phyloP scores from a whole-genome alignment of 2,329 filamentous ascomycete species.

The Parastagonospora avenae region DNA sequence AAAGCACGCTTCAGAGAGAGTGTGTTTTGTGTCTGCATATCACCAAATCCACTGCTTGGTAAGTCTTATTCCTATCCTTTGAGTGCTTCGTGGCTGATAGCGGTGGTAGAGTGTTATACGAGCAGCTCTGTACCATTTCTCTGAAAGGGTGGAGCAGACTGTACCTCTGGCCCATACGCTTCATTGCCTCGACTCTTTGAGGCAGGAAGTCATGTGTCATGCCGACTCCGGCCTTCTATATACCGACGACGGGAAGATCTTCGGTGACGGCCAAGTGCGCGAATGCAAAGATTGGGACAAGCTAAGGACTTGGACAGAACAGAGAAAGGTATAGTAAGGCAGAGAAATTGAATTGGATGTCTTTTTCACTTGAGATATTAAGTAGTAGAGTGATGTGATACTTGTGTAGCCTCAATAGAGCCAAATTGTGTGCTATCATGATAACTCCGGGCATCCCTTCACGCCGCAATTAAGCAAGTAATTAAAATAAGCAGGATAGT shows the following conservation, averaged over 20 bases:
- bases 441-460: no score
- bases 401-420: no score
- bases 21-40: neutral
- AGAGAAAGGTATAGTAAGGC: neutral
- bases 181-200: neutral
- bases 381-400: no score
- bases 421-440: no score
- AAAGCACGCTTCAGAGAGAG: no score
- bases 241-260: neutral
- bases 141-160: neutral
- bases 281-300: neutral
- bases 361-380: no score
- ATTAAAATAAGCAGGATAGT: no score
- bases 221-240: neutral
- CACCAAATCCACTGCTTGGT: conserved; percentile 2
- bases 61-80: neutral
- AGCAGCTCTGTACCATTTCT: neutral
- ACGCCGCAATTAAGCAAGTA: no score
- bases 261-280: neutral
- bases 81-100: neutral
- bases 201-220: neutral
- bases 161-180: neutral
- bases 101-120: neutral
- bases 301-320: neutral
- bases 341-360: neutral